Conservation (phyloP, 2,329 filamentous ascomycete species). For the Furcasterigmium sp. region DNA sequence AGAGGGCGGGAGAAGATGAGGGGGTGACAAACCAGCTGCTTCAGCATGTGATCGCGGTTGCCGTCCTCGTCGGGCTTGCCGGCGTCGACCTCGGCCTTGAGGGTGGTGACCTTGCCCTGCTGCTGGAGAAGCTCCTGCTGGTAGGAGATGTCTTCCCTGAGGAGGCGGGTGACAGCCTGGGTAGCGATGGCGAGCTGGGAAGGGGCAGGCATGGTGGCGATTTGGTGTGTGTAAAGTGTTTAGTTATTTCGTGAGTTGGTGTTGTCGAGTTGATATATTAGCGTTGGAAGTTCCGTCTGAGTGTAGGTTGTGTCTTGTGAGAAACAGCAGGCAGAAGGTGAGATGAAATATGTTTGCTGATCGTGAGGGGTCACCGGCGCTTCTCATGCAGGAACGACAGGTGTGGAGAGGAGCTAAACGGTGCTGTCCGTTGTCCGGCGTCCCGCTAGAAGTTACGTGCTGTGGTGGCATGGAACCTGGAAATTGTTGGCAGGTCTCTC, state of each 20-base stretch:
- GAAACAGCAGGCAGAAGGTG: too few species aligned
- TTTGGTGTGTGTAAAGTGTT: background rate
- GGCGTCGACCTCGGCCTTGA: constrained; percentile 55
- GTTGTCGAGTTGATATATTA: background rate
- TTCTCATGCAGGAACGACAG: constrained; percentile 3
- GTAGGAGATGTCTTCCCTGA: constrained; percentile 90
- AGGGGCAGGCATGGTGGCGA: constrained; percentile 64
- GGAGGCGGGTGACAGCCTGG: constrained; percentile 71
- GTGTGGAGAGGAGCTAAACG: background rate
- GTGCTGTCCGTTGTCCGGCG: too few species aligned
- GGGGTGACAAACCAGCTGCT: constrained; percentile 75
- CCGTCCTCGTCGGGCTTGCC: constrained; percentile 53
- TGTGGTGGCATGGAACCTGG: too few species aligned
- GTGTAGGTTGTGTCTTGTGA: too few species aligned
- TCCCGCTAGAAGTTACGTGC: too few species aligned
- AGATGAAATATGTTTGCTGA: background rate
- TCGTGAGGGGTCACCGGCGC: background rate
- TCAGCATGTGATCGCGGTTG: constrained; percentile 74
- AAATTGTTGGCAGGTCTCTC: too few species aligned
- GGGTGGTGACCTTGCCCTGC: constrained; percentile 62
- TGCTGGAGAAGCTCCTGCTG: constrained; percentile 79
- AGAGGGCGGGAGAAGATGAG: constrained; percentile 1
- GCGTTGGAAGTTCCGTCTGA: too few species aligned
- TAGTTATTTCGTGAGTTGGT: background rate
- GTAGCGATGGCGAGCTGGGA: constrained; percentile 75